Percentiles rank a stretch among this genome's conserved stretches.
Conservation (phyloP, 73 alveolate genomes). For the Tetrahymena thermophila region DNA sequence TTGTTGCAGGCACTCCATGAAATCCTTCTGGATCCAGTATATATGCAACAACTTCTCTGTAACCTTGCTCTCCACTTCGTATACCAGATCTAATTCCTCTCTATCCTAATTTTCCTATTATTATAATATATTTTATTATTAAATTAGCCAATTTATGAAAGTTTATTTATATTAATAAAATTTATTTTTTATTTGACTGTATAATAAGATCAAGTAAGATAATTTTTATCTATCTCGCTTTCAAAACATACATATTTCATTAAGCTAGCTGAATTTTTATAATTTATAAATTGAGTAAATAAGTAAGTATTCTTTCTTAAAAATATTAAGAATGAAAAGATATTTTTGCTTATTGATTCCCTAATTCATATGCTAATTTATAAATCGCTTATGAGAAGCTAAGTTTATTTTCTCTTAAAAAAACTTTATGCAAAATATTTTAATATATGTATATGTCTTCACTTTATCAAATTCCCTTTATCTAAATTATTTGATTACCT, state of each 20-base stretch:
- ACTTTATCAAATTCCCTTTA: not conserved
- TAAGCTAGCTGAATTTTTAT: not conserved
- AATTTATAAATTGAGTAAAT: too few species aligned
- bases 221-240: not conserved
- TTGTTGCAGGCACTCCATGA: slow-evolving; percentile 91
- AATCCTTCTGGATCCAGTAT: slow-evolving; percentile 69
- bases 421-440: not conserved
- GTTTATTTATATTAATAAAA: not conserved
- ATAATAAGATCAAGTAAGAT: not conserved
- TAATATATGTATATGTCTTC: not conserved
- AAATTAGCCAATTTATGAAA: not conserved
- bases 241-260: not conserved
- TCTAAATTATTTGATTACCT: slow-evolving; percentile 61
- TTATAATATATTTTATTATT: not conserved
- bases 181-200: not conserved
- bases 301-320: not conserved
- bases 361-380: not conserved
- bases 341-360: too few species aligned
- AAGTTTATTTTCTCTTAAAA: too few species aligned
- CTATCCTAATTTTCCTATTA: not conserved
- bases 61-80: slow-evolving; percentile 92
- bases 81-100: slow-evolving; percentile 81
- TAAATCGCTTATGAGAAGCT: not conserved
- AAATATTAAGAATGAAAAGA: too few species aligned
- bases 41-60: slow-evolving; percentile 97